Percentiles rank a stretch among this genome's conserved stretches.
Conservation (phyloP, 2,329 filamentous ascomycete genomes). For the Aspergillus hiratsukae region DNA sequence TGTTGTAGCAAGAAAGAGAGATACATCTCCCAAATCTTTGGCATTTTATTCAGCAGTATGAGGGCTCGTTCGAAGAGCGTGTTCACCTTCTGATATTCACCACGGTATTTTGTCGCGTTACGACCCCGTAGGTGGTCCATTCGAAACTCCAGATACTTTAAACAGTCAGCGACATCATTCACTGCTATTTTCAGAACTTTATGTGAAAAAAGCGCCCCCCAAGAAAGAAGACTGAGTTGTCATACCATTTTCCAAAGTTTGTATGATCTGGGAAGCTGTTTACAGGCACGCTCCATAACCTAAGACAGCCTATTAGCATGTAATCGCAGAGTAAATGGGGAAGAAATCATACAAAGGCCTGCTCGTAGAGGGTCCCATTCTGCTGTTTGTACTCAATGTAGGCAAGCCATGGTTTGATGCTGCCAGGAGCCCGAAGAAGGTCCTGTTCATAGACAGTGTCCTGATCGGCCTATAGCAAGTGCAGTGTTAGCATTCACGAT, state of each 20-base stretch:
- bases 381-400: conserved; percentile 89
- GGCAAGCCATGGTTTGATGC: conserved; percentile 88
- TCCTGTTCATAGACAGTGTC: conserved; percentile 97
- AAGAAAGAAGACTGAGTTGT: not conserved
- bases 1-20: conserved; percentile 85
- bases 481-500: conserved; percentile 27
- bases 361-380: conserved; percentile 79
- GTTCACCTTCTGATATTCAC: conserved; percentile 91
- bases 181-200: conserved; percentile 9
- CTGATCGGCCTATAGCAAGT: conserved; percentile 64
- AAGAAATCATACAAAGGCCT: conserved; percentile 59
- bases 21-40: conserved; percentile 97
- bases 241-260: conserved; percentile 94
- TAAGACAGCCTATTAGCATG: conserved; percentile 17
- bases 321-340: not conserved
- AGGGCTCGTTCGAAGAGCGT: conserved; percentile 87
- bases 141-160: conserved; percentile 77
- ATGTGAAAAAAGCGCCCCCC: conserved; percentile 1
- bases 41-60: conserved; percentile 97
- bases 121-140: conserved; percentile 74
- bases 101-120: conserved; percentile 73
- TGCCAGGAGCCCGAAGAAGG: conserved; percentile 76
- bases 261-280: conserved; percentile 86
- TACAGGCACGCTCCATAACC: conserved; percentile 85
- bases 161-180: conserved; percentile 13